Evolutionary conservation across 176 grass and related monocot species (phyloP), one percentile per base, ranked within the genome.

Genomic region (maize (Zea mays)): DNA sequence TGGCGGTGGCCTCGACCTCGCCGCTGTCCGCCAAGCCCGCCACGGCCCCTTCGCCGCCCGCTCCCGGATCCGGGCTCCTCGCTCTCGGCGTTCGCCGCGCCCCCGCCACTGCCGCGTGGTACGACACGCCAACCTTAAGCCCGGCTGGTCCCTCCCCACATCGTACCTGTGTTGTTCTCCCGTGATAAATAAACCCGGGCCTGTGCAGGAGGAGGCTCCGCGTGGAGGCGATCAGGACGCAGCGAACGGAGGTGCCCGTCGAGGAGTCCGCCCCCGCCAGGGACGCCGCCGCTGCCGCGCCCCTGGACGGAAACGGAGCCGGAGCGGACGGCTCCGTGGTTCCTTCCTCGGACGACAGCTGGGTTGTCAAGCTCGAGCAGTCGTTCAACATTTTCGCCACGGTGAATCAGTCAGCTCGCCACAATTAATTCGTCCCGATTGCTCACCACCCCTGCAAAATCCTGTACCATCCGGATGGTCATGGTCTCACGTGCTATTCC

Each of bases 381-480:
- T 86, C 85, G 1, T 67, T 93, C 34, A 97, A 93, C 81, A 84
- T 86, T 67, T 93, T 93, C 80, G 87, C 93, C 19, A 86, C 73
- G 77, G 90, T 93, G 82, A 52, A 6, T 51, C 15, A 49, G 82
- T 78, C 1, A 62, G 52, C 44, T 6, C 17, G 7, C 43, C 41
- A 17, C 16, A 50, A 48, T 55, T 10, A 50, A 48, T 55, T 10
- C 8, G 46, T 1, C n/a, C 35, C 64, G 21, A 4, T 20, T n/a
- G 51, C 41, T 10, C 1, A 6, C 1, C 15, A 2, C 44, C 44
- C 44, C 44, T 46, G 44, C 44, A 46, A 46, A 46, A 46, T 46
- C 44, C 44, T 44, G 42, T 9, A 44, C 8, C 11, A 27, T 27
- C 27, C 27, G 27, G 27, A 27, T 27, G 27, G 27, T 27, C 27